Base-by-base conservation (phyloP, 208 protist species). In the Vickermania spadyakhi region DNA sequence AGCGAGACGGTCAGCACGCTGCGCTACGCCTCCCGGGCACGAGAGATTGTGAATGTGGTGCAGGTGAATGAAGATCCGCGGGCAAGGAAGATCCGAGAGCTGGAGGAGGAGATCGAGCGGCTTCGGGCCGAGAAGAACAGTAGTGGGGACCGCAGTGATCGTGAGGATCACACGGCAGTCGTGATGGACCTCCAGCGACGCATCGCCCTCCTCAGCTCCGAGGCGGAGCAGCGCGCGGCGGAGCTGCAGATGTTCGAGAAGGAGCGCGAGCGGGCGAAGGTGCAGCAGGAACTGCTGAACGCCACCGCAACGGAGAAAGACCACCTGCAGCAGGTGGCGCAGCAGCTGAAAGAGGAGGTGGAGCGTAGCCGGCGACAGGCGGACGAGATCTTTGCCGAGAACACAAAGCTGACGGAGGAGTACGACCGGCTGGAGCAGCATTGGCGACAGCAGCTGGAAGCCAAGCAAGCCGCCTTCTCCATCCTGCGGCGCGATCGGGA, bases 1-100 rank as follows among this genome's bases (percentile, higher is more conserved):
- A 58, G 62, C 1, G 76, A 89, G 61, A 67, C 75, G 23, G 64
- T 82, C 27, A 72, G 53, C 49, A 90, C 89, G 7, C 75, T 96
- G 58, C 86, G 89, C 36, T 96, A 93, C 64, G 84, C 88, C 7
- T 79, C 68, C 0, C 71, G 73, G 0, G 81, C 81, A 28, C 64
- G 72, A 13, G 81, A 80, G 41, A 83, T 87, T 62, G 69, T 84
- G 27, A 90, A 87, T 31, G 63, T 72, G 22, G 66, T 75, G 50
- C 63, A 70, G 59, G 72, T 80, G 52, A 85, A 87, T 62, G 75
- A 84, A 64, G 80, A 86, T 68, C 73, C 77, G 50, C 66, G 75
- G 27, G 80, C 73, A 28, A 62, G 68, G 52, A 75, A 73, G 5
- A 81, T 87, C 61, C 75, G 77, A 41, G 73, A 84, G 63, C 71